phyloP scores from a whole-genome alignment of 176 grass and related monocot genomes.

The Neostapfia colusana region DNA sequence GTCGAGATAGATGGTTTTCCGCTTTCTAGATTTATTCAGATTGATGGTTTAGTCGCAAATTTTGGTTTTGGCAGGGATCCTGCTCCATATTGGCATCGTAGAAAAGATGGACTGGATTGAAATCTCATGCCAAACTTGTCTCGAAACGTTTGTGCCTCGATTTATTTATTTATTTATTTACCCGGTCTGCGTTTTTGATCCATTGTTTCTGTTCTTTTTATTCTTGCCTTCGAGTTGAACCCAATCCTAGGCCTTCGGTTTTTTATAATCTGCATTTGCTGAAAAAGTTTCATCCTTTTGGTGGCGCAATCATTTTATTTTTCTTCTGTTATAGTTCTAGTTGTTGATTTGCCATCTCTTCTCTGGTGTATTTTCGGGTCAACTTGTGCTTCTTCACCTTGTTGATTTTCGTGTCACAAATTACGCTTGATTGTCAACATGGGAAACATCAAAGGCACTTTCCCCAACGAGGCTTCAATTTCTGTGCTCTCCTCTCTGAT shows the following conservation, averaged over 20 bases:
- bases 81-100: not conserved
- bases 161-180: not conserved
- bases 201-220: not conserved
- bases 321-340: not conserved
- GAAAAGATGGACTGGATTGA: not conserved
- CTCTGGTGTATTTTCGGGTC: slow-evolving; percentile 10
- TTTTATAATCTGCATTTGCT: not conserved
- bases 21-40: slow-evolving; percentile 10
- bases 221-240: not conserved
- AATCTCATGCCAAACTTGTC: not conserved
- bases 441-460: slow-evolving; percentile 16
- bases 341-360: slow-evolving; percentile 29
- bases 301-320: slow-evolving; percentile 48
- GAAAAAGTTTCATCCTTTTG: slow-evolving; percentile 14
- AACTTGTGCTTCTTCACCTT: slow-evolving; percentile 25
- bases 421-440: slow-evolving; percentile 10
- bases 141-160: not conserved
- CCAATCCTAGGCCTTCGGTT: not conserved
- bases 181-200: not conserved
- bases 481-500: slow-evolving; percentile 18
- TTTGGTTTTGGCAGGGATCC: not conserved
- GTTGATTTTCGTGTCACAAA: slow-evolving; percentile 24
- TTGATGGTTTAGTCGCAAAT: not conserved
- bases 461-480: slow-evolving; percentile 27
- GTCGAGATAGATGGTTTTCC: not conserved